Percentiles rank a stretch among this genome's conserved stretches.
phyloP scores from a whole-genome alignment of 2,329 filamentous ascomycete genomes.

The Phaeosphaeriaceae sp. region DNA sequence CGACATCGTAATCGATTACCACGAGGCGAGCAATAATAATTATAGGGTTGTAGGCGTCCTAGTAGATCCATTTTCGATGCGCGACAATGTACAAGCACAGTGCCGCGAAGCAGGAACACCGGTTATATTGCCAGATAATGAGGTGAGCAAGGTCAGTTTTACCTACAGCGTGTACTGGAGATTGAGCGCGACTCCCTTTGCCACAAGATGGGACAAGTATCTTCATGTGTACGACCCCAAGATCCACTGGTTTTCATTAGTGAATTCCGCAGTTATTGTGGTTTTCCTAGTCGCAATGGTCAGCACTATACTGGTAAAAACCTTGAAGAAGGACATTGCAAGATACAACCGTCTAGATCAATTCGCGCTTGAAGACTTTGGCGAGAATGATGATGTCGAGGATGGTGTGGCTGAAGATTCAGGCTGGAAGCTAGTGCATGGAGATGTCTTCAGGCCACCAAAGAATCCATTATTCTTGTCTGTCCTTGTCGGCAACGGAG shows the following conservation, averaged over 20 bases:
- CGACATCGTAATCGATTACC: constrained; percentile 91
- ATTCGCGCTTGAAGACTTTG: constrained; percentile 87
- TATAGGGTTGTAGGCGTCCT: constrained; percentile 91
- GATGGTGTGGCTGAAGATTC: constrained; percentile 97
- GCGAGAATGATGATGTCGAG: constrained; percentile 75
- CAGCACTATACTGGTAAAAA: constrained; percentile 86
- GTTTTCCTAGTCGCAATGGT: constrained; percentile 91
- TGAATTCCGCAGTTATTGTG: constrained; percentile 95
- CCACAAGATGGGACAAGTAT: constrained; percentile 98
- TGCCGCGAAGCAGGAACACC: constrained; percentile 67
- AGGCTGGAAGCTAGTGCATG: constrained; percentile 97
- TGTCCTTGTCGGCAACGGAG: constrained; percentile 88
- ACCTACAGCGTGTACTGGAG: constrained; percentile 94
- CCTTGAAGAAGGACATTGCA: constrained; percentile 92
- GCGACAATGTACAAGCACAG: constrained; percentile 64
- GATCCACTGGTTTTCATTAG: constrained; percentile 98
- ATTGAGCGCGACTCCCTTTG: constrained; percentile 85
- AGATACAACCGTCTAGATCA: constrained; percentile 94
- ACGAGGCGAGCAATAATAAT: constrained; percentile 74
- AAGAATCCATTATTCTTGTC: constrained; percentile 83
- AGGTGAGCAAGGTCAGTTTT: constrained; percentile 74
- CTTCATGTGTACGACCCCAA: constrained; percentile 96
- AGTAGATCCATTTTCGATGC: constrained; percentile 79
- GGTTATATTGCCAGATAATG: constrained; percentile 69
- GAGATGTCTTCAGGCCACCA: constrained; percentile 93